Base-by-base conservation (phyloP, 78 protist species). In the Dictyostelium intermedium region DNA sequence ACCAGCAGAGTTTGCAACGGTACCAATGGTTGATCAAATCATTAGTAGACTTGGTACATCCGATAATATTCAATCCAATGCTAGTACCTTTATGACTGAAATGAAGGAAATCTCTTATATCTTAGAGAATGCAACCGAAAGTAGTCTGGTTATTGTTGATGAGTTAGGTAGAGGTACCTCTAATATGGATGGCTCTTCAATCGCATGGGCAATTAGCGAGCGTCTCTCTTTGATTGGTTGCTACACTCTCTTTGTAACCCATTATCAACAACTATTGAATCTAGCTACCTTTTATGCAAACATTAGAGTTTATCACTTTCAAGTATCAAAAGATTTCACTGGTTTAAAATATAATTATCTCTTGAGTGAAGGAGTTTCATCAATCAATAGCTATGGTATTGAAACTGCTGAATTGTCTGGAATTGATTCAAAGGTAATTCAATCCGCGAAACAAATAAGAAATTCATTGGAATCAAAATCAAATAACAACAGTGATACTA, bases 81-180 rank as follows among this genome's bases (percentile, higher is more conserved):
- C 95, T 11, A 82, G 91, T 50, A 91, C 95, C 5, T 94, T 94
- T 77, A 79, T 86, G 93, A 86, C 92, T 10, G 96, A 94, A 43
- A 86, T 94, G 93, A 80, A 77, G 61, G 96, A 94, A 63, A 94
- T 86, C 14, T 76, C 96, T 8, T 94, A 73, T 56, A 87, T 94
- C 27, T 74, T 94, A 2, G 87, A 82, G 35, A 53, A 81, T 91
- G 81, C 86, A 23, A 94, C 93, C 0, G 83, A 86, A n/a, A 47
- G 72, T 30, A 82, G 91, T 27, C 81, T 94, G 73, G 91, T 94
- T 10, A 82, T 94, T 34, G 70, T 94, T 10, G 96, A 94, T 91
- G 96, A 94, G 74, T 72, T 94, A 20, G 96, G 96, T 5, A 72
- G 96, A 50, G 87, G 93, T 27, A 94, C 96, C 1, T 86, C 96